These are phyloP conservation scores for Fusarium anguioides DNA, from an alignment of 2,329 filamentous ascomycete genomes.

Conservation along the genomic window DNA sequence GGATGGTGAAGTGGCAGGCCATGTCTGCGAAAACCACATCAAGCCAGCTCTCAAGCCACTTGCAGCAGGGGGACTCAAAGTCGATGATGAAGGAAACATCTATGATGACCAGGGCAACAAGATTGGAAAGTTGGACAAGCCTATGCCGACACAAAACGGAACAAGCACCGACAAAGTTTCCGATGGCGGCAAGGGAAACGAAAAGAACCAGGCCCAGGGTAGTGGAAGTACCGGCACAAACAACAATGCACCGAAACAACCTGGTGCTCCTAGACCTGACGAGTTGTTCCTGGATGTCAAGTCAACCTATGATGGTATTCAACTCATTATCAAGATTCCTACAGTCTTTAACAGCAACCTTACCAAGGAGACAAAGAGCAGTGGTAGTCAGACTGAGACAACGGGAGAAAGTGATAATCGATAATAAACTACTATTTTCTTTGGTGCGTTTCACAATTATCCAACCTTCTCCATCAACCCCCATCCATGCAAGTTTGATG, in stretches of 20 bases:
- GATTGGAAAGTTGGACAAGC: conserved; percentile 71
- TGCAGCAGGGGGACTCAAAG: conserved; percentile 63
- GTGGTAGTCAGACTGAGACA: conserved; percentile 15
- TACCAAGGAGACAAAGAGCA: conserved; percentile 23
- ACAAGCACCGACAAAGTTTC: conserved; percentile 12
- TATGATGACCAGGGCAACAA: conserved; percentile 66
- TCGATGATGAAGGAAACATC: conserved; percentile 68
- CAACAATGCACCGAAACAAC: conserved; percentile 46
- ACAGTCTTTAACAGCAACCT: conserved; percentile 60
- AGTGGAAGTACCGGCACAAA: background rate
- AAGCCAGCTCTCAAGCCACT: conserved; percentile 64
- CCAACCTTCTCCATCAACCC: conserved; percentile 6
- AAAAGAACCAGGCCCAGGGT: conserved; percentile 2
- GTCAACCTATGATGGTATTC: conserved; percentile 67
- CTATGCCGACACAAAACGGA: conserved; percentile 8
- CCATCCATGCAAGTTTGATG: conserved; percentile 23
- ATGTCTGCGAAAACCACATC: conserved; percentile 69
- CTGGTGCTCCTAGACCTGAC: conserved; percentile 52
- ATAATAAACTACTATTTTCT: conserved; percentile 12
- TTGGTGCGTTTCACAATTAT: conserved; percentile 37
- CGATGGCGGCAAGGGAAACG: conserved; percentile 1
- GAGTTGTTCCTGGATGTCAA: conserved; percentile 69
- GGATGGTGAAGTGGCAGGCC: conserved; percentile 82
- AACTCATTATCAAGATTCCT: conserved; percentile 67
- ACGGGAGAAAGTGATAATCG: conserved; percentile 25